A percentile compares a stretch with the other conserved stretches of the same genome.
Evolutionary conservation across 768 basidiomycete genomes (phyloP).

Genomic region (Lepiota venenata): DNA sequence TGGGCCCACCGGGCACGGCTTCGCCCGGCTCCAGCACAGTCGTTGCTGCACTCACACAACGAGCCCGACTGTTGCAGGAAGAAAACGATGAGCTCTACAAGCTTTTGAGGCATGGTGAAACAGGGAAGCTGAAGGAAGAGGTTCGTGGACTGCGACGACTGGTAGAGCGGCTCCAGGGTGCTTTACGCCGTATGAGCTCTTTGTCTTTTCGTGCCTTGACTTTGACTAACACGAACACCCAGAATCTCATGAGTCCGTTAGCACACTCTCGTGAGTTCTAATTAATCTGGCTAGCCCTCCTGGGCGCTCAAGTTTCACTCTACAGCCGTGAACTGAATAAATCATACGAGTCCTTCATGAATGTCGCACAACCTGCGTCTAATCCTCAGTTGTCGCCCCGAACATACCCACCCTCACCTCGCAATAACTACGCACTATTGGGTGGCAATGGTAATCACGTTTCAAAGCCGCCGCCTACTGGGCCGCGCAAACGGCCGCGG

Average conservation of each 20-base stretch:
- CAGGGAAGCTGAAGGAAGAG: conserved; percentile 80
- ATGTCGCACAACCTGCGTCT: conserved; percentile 11
- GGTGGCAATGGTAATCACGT: conserved; percentile 24
- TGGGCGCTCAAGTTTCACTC: conserved; percentile 14
- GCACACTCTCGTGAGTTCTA: conserved; percentile 63
- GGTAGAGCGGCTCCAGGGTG: conserved; percentile 67
- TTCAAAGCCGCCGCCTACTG: conserved; percentile 67
- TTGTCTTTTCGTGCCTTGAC: conserved; percentile 5
- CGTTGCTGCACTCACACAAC: conserved; percentile 70
- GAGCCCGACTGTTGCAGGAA: conserved; percentile 70
- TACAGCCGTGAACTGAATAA: conserved; percentile 74
- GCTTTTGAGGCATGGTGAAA: conserved; percentile 69
- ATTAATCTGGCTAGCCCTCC: conserved; percentile 13
- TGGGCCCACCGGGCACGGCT: conserved; percentile 27
- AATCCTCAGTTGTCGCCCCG: conserved; percentile 27
- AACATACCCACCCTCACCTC: conserved; percentile 44
- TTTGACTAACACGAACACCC: conserved; percentile 13
- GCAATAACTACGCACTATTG: conserved; percentile 33
- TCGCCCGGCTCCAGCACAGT: conserved; percentile 50
- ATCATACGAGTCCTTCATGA: conserved; percentile 61
- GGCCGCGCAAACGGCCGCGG: conserved; percentile 79
- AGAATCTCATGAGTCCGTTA: conserved; percentile 80
- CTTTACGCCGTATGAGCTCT: conserved; percentile 61
- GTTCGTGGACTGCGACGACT: conserved; percentile 65
- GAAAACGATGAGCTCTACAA: conserved; percentile 88